Base-by-base conservation (phyloP, 495 filamentous ascomycete genomes). In the Venustampulla echinocandica region DNA sequence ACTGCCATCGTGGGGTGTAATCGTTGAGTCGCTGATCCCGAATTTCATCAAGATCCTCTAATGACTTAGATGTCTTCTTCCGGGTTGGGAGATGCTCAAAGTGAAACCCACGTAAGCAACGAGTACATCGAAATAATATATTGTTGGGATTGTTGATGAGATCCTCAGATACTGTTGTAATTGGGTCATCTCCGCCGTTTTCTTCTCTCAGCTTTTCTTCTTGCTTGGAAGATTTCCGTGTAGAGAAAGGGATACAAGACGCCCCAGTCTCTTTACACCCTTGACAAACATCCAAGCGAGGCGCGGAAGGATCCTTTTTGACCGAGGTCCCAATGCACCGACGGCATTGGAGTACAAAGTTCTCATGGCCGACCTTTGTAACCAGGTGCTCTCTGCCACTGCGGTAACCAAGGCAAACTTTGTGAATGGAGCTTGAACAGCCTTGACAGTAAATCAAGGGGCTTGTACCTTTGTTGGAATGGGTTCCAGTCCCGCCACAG, bases 331-430 rank as follows among this genome's bases (percentile, higher is more conserved):
- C 79, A 34, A 96, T 68, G 57, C 93, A 99, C 33, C 81, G 84
- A 46, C 78, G 80, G 61, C 93, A 99, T 60, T 99, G 93, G 27
- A 97, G 66, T 30, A 97, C 80, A 54, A 92, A 96, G 13, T 83
- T 68, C 11, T 81, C 79, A 3, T 79, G 67, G 3, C 66, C 77
- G 38, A 96, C 68, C 61, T 95, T 97, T n/a, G 92, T 96, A 19
- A 93, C 87, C n/a, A 90, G 69, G 64, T 97, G 92, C 4, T 95
- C 87, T 34, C 93, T 74, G 10, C 53, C 61, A 23, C 67, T 74
- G 14, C 90, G 79, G n/a, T 68, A 61, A 15, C 89, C 87, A 11
- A 99, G 69, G 58, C 93, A 99, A 24, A 53, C 57, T 55, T 84
- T 82, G 57, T 99, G 93, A 52, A 86, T 95, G 0, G 84, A 70